Base-by-base conservation (phyloP, 2,329 filamentous ascomycete genomes). In the Trichoderma gracile region DNA sequence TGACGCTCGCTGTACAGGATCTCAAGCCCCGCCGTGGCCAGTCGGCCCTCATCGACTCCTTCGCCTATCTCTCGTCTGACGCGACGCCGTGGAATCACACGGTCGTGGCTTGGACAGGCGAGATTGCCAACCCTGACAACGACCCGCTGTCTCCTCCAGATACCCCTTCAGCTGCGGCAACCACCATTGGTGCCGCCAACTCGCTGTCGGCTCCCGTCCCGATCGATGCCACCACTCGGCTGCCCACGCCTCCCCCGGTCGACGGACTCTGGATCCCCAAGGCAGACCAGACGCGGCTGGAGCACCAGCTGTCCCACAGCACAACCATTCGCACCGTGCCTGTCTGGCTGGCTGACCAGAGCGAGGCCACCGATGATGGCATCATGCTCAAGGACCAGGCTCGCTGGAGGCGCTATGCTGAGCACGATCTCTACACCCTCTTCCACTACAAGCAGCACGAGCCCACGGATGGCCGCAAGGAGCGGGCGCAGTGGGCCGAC, bases 381-480 rank as follows among this genome's bases (percentile, higher is more conserved):
- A 85, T 93, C 58, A 81, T 85, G 43, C 81, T 98, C 68, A 91
- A 89, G 70, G 91, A 97, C 71, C 93, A 97, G 79, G 82, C 83
- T 38, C 84, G 93, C 68, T 98, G 95, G 94, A 86, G 93, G 68
- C 86, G 90, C 46, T 98, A 95, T 76, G 92, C 93, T 17, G 93
- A 97, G 79, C 88, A 93, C 73, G 91, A 97, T 71, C 82, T 98
- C 30, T 97, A 96, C 79, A 93, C 92, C 1, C 84, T 97, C 10
- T 93, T 97, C 75, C 94, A 98, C 78, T 98, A 98, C 82, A 96
- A 96, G 79, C 92, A 95, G 73, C 91, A 96, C 73, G 92, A 93
- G 75, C 92, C 94, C 1, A 91, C 88, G 14, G 91, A 97, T 75
- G 93, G 93, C 42, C 87, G 90, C 69, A 87, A 87, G 19, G 91